Percentiles rank a stretch among this genome's conserved stretches.
Evolutionary conservation across 2,329 filamentous ascomycete genomes (phyloP).

Genomic region (Cercospora canescens): DNA sequence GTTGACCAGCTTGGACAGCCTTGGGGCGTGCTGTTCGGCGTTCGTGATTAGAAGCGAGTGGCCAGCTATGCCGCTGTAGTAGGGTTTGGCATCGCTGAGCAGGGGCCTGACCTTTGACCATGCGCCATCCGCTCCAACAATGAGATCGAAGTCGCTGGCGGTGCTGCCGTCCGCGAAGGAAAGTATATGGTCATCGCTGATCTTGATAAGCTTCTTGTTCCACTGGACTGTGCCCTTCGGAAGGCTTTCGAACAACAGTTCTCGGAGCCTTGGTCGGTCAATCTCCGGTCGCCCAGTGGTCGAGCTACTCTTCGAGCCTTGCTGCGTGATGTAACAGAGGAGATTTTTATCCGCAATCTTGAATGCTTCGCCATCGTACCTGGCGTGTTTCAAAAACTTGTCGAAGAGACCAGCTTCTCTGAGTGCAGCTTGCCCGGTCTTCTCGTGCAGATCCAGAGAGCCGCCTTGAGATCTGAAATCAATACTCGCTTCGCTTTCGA

Average conservation of each 20-base stretch:
- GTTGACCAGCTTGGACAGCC: constrained; percentile 36
- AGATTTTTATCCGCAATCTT: constrained; percentile 43
- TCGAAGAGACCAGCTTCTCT: constrained; percentile 30
- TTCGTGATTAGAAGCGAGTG: constrained; percentile 27
- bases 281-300: constrained; percentile 36
- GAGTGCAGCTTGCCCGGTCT: constrained; percentile 31
- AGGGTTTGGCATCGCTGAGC: constrained; percentile 35
- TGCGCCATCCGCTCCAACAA: constrained; percentile 49
- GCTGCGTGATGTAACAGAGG: constrained; percentile 30
- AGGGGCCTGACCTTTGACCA: constrained; percentile 42
- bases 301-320: constrained; percentile 35
- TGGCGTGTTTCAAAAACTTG: constrained; percentile 27
- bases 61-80: constrained; percentile 41
- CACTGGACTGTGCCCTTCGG: constrained; percentile 37
- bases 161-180: constrained; percentile 37
- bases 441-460: constrained; percentile 34
- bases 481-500: constrained; percentile 29
- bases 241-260: constrained; percentile 35
- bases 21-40: background rate
- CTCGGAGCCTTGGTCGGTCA: constrained; percentile 36
- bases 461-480: constrained; percentile 32
- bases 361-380: constrained; percentile 40
- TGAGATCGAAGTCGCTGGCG: constrained; percentile 41
- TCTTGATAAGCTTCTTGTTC: constrained; percentile 32
- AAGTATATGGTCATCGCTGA: constrained; percentile 26